These are phyloP conservation scores for Termitomyces sp. DNA, from an alignment of 768 basidiomycete species.

Conservation along the genomic window DNA sequence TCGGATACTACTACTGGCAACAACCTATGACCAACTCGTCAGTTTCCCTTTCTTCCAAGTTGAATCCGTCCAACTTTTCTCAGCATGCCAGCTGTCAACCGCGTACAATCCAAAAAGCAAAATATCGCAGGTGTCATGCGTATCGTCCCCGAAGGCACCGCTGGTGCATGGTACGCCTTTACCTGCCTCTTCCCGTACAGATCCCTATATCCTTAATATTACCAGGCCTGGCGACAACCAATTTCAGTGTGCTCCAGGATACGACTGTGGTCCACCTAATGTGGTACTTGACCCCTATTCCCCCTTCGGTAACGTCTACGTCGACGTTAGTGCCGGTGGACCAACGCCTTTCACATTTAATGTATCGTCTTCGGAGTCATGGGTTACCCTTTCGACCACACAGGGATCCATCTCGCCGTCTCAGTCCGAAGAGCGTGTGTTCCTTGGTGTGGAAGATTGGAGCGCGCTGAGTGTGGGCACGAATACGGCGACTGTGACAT, in stretches of 20 bases:
- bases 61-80: neutral
- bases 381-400: slow-evolving; percentile 44
- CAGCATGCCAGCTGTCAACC: slow-evolving; percentile 49
- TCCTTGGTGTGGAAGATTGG: slow-evolving; percentile 55
- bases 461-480: slow-evolving; percentile 33
- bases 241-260: slow-evolving; percentile 46
- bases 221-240: slow-evolving; percentile 63
- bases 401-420: slow-evolving; percentile 45
- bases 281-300: slow-evolving; percentile 54
- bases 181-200: neutral
- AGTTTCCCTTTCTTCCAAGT: slow-evolving; percentile 9
- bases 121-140: slow-evolving; percentile 61
- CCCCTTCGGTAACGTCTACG: slow-evolving; percentile 45
- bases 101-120: slow-evolving; percentile 50
- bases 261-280: slow-evolving; percentile 45
- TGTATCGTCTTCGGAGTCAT: slow-evolving; percentile 41
- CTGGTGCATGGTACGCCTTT: slow-evolving; percentile 48
- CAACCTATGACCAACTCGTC: slow-evolving; percentile 63
- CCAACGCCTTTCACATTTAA: slow-evolving; percentile 54
- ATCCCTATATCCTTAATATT: neutral
- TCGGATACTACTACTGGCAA: slow-evolving; percentile 68
- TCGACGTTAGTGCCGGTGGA: slow-evolving; percentile 61
- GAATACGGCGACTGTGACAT: slow-evolving; percentile 34
- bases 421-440: slow-evolving; percentile 48
- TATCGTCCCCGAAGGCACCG: slow-evolving; percentile 53